Conservation (phyloP, 2,329 filamentous ascomycete species). For the Fusarium sp. region DNA sequence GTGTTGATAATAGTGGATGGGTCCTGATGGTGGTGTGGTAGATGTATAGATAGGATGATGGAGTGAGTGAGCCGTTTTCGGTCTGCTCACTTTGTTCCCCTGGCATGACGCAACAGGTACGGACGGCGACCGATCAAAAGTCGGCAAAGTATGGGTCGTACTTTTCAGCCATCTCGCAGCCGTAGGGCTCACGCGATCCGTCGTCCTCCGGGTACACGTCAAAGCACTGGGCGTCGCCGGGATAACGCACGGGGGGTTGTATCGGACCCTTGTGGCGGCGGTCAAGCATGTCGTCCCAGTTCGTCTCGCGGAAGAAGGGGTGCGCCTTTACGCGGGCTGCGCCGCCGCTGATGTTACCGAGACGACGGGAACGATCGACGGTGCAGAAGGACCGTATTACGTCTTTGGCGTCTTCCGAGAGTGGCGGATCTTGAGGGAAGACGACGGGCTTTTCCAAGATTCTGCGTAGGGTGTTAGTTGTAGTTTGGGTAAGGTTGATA, state of each 20-base stretch:
- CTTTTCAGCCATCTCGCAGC: slow-evolving; percentile 73
- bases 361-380: slow-evolving; percentile 80
- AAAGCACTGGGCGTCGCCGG: slow-evolving; percentile 84
- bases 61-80: background rate
- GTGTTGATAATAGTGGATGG: background rate
- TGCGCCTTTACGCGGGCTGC: slow-evolving; percentile 79
- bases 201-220: slow-evolving; percentile 86
- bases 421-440: slow-evolving; percentile 75
- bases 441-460: slow-evolving; percentile 83
- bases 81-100: background rate
- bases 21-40: no score
- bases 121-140: slow-evolving; percentile 56
- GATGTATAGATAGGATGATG: background rate
- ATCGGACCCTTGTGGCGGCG: slow-evolving; percentile 77
- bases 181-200: slow-evolving; percentile 73
- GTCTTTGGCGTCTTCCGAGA: slow-evolving; percentile 77
- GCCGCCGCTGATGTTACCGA: slow-evolving; percentile 83
- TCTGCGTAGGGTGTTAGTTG: slow-evolving; percentile 55
- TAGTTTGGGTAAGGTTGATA: background rate
- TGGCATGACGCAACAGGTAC: background rate
- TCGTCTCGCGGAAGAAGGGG: slow-evolving; percentile 78
- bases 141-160: slow-evolving; percentile 80
- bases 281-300: slow-evolving; percentile 79
- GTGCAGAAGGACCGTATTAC: slow-evolving; percentile 83
- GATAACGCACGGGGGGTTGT: slow-evolving; percentile 77